A percentile compares a stretch with the other conserved stretches of the same genome.
These are phyloP conservation scores for Debaryomycetaceae sp. DNA, from an alignment of 1,139 yeast species.

Conservation along the genomic window DNA sequence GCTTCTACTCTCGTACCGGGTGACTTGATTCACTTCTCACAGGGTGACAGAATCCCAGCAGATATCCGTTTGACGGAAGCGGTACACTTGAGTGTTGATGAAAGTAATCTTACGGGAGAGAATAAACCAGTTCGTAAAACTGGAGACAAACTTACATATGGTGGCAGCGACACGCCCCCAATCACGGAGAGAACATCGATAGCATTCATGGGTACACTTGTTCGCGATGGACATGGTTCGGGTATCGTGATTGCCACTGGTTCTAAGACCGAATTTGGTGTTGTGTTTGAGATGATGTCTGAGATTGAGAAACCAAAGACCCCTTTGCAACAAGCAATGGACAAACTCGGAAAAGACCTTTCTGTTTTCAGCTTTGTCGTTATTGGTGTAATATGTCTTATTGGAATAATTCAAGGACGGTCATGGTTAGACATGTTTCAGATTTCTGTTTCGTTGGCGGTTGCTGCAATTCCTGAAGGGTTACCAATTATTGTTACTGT, in stretches of 20 bases:
- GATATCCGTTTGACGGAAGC: constrained; percentile 79
- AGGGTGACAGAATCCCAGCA: constrained; percentile 95
- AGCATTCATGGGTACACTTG: constrained; percentile 95
- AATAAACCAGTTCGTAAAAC: constrained; percentile 76
- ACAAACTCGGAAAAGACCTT: constrained; percentile 84
- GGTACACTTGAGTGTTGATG: constrained; percentile 79
- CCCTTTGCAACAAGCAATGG: constrained; percentile 93
- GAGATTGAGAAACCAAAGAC: constrained; percentile 94
- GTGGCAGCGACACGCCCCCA: constrained; percentile 26
- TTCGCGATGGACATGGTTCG: constrained; percentile 87
- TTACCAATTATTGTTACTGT: constrained; percentile 95
- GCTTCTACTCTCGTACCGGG: constrained; percentile 93
- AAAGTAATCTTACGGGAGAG: constrained; percentile 92
- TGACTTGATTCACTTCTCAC: constrained; percentile 79
- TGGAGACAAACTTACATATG: constrained; percentile 27
- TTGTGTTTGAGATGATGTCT: constrained; percentile 88
- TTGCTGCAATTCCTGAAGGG: constrained; percentile 98
- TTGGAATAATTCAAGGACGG: constrained; percentile 88
- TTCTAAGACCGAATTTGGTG: constrained; percentile 82
- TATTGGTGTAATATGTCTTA: constrained; percentile 80
- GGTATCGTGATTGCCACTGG: constrained; percentile 95
- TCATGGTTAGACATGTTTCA: constrained; percentile 97
- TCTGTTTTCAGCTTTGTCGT: constrained; percentile 78
- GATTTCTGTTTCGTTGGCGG: constrained; percentile 92
- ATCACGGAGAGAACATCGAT: constrained; percentile 68